Base-by-base conservation (phyloP, 163 green algal genomes). In the Prototheca stagnorum region DNA sequence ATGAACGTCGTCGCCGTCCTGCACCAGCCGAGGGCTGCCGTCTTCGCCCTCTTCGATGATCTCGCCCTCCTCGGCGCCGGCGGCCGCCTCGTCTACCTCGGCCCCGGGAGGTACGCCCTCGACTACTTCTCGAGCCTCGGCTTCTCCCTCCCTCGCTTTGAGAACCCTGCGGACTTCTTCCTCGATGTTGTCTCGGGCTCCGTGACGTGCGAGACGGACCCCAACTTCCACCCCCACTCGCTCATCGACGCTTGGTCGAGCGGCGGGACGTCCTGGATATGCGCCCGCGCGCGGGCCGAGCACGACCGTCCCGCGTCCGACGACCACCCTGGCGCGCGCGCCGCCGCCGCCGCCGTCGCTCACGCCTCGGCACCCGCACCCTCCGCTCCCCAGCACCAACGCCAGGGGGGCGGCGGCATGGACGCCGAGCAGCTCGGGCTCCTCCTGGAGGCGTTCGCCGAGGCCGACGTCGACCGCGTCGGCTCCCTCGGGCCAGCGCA, bases 1-100 rank as follows among this genome's bases (percentile, higher is more conserved):
- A 79, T 86, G 65, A 86, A 68, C 37, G 68, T 87, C 21, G 61
- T 86, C 8, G 36, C 43, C 17, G 54, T 69, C 57, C 77, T 93
- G 37, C 79, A 92, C 61, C 82, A 91, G 63, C 81, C 81, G 0
- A 73, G 81, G 22, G 87, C 77, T 59, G 62, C 59, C 28, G 76
- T 80, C 44, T 92, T 85, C 62, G 56, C 62, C 20, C 57, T 92
- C 22, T 92, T 89, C 56, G 69, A 92, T 61, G 57, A 85, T 51
- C 64, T 82, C 44, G 45, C 66, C 47, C 60, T 91, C 44, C 62
- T 91, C 57, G 74, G 63, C 48, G 57, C 54, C 34, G 70, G 67
- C 22, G 80, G 77, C 5, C 35, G 14, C 34, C 74, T 75, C 5
- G 74, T 84, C 12, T 91, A 73, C 52, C 53, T 75, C 41, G 80